A percentile compares a stretch with the other conserved stretches of the same genome.
These are phyloP conservation scores for Wolfiporia cocos DNA, from an alignment of 1,284 basidiomycete species.

Conservation along the genomic window DNA sequence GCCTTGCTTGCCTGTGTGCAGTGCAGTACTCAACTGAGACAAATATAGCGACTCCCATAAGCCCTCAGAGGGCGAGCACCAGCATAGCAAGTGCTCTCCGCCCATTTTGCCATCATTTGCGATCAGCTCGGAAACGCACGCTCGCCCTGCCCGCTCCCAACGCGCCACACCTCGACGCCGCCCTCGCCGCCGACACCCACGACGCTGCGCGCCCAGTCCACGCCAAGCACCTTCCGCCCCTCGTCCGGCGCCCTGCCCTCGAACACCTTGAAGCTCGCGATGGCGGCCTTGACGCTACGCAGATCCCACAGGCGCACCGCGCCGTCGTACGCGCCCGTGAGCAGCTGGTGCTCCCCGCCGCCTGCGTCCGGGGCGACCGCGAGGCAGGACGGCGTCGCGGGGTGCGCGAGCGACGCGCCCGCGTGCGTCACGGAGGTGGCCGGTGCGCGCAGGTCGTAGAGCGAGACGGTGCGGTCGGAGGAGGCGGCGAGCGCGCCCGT, in stretches of 20 bases:
- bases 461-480: conserved; percentile 60
- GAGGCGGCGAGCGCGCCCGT: conserved; percentile 51
- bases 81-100: too few relatives aligned
- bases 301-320: conserved; percentile 85
- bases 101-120: too few relatives aligned
- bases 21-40: too few relatives aligned
- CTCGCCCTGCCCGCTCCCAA: conserved; percentile 34
- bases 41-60: too few relatives aligned
- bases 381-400: conserved; percentile 72
- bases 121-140: conserved; percentile 22
- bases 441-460: conserved; percentile 57
- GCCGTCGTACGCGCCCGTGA: conserved; percentile 82
- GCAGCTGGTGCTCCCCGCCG: conserved; percentile 51
- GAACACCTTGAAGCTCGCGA: conserved; percentile 66
- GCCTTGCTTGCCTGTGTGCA: too few relatives aligned
- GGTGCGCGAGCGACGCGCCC: conserved; percentile 53
- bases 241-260: conserved; percentile 30
- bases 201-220: conserved; percentile 74
- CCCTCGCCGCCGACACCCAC: conserved; percentile 81
- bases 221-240: conserved; percentile 63
- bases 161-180: conserved; percentile 77
- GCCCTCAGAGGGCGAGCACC: too few relatives aligned
- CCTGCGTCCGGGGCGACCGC: conserved; percentile 32
- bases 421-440: conserved; percentile 35
- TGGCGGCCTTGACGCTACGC: conserved; percentile 55